phyloP scores from a whole-genome alignment of 371 early-diverging fungal species.

The Funneliformis caledonium region DNA sequence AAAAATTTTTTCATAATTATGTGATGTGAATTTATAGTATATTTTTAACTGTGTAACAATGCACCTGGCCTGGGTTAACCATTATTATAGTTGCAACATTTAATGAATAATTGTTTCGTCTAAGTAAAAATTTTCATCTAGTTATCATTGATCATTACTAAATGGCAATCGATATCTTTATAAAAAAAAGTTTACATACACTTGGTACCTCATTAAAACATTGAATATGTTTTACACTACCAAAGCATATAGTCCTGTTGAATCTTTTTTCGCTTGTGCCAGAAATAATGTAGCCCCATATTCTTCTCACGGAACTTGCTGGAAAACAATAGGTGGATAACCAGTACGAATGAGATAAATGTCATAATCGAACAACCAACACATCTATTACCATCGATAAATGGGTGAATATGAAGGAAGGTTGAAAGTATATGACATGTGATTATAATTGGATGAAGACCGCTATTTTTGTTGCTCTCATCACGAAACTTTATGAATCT shows the following conservation, averaged over 20 bases:
- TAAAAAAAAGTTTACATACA: too few species aligned
- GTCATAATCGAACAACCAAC: constrained; percentile 30
- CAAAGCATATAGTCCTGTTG: background rate
- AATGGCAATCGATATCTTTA: too few species aligned
- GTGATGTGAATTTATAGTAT: too few species aligned
- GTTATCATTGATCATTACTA: too few species aligned
- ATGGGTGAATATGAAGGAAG: constrained; percentile 36
- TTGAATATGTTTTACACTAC: constrained; percentile 34
- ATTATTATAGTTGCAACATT: too few species aligned
- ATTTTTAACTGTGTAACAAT: too few species aligned
- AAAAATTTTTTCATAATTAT: too few species aligned
- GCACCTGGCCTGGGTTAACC: too few species aligned
- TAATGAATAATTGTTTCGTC: too few species aligned
- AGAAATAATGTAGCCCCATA: constrained; percentile 10
- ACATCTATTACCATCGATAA: constrained; percentile 20
- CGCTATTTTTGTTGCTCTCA: background rate
- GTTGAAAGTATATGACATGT: constrained; percentile 29
- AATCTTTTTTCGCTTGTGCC: constrained; percentile 35
- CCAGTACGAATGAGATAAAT: constrained; percentile 26
- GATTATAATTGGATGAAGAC: constrained; percentile 24
- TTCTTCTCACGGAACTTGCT: constrained; percentile 5
- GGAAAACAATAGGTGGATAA: constrained; percentile 14
- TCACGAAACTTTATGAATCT: constrained; percentile 26
- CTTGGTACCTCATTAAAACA: constrained; percentile 35
- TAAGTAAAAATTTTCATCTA: too few species aligned